These are phyloP conservation scores for Adiantum capillusveneris DNA, from an alignment of 75 land plant species.

Conservation along the genomic window DNA sequence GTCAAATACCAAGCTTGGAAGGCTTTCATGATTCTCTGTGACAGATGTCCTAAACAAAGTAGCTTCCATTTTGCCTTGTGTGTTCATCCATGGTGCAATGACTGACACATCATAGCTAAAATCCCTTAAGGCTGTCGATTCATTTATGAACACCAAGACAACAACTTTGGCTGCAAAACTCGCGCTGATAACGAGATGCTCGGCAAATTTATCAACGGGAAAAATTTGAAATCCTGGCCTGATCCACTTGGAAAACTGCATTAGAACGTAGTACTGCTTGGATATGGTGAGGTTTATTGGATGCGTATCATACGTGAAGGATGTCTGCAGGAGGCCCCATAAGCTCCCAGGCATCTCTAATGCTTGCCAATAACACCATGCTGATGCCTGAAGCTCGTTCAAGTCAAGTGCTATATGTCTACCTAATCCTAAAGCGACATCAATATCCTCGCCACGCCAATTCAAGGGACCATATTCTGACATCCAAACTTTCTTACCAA, in stretches of 20 bases:
- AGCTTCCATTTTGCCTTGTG: constrained; percentile 5
- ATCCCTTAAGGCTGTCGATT: constrained; percentile 9
- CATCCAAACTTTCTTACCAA: constrained; percentile 33
- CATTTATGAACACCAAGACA: constrained; percentile 20
- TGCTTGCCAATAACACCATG: constrained; percentile 41
- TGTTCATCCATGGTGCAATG: constrained; percentile 14
- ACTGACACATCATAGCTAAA: constrained; percentile 9
- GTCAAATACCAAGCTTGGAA: constrained; percentile 20
- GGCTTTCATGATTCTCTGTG: constrained; percentile 17
- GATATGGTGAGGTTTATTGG: constrained; percentile 10
- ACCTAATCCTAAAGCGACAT: constrained; percentile 20
- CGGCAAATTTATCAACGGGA: constrained; percentile 9
- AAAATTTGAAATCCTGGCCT: constrained; percentile 22
- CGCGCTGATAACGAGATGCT: constrained; percentile 16
- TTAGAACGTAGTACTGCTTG: constrained; percentile 26
- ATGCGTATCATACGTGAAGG: constrained; percentile 8
- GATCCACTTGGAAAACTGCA: constrained; percentile 28
- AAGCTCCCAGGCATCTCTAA: constrained; percentile 24
- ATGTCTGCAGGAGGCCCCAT: constrained; percentile 24
- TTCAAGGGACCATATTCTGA: constrained; percentile 30
- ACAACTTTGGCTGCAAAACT: constrained; percentile 8
- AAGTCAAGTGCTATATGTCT: constrained; percentile 25
- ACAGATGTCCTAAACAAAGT: constrained; percentile 19
- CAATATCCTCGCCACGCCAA: constrained; percentile 22
- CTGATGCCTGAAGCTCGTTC: constrained; percentile 28